Evolutionary conservation across 140 eudicot genomes (phyloP).

Genomic region (Bidens hawaiensis): DNA sequence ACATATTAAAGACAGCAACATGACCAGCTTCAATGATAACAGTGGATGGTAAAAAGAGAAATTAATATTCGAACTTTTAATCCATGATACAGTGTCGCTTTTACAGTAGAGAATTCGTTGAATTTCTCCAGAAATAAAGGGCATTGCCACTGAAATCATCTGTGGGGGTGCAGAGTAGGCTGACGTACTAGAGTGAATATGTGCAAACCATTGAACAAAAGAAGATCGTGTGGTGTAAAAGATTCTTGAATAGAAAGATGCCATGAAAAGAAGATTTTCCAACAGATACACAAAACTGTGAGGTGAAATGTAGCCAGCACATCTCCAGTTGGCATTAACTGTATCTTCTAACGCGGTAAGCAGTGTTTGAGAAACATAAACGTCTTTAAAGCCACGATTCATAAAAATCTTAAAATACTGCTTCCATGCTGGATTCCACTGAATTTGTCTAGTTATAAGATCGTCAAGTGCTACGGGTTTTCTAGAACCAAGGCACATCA

Average conservation of each 20-base stretch:
- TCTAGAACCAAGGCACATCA: constrained; percentile 38
- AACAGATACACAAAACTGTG: constrained; percentile 44
- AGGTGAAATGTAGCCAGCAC: constrained; percentile 42
- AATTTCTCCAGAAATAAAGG: constrained; percentile 13
- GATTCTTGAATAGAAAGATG: constrained; percentile 15
- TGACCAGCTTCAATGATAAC: constrained; percentile 29
- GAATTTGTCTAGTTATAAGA: constrained; percentile 16
- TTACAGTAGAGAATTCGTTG: constrained; percentile 8
- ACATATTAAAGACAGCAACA: constrained; percentile 11
- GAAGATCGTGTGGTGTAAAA: constrained; percentile 47
- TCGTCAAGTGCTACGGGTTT: constrained; percentile 13
- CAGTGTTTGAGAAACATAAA: constrained; percentile 17
- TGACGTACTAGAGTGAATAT: constrained; percentile 3
- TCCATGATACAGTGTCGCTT: constrained; percentile 25
- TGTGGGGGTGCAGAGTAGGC: background rate
- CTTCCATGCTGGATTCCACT: constrained; percentile 25
- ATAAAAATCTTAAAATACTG: constrained; percentile 15
- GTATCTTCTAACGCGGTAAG: constrained; percentile 33
- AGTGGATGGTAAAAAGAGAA: constrained; percentile 12
- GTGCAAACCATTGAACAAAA: constrained; percentile 42
- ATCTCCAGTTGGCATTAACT: constrained; percentile 31
- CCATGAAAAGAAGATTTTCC: constrained; percentile 42
- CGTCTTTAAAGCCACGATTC: background rate
- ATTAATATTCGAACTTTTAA: background rate
- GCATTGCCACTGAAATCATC: background rate